Percentiles rank a stretch among this genome's conserved stretches.
Evolutionary conservation across 2,329 filamentous ascomycete species (phyloP).

Genomic region (Phialemonium atrogriseum): DNA sequence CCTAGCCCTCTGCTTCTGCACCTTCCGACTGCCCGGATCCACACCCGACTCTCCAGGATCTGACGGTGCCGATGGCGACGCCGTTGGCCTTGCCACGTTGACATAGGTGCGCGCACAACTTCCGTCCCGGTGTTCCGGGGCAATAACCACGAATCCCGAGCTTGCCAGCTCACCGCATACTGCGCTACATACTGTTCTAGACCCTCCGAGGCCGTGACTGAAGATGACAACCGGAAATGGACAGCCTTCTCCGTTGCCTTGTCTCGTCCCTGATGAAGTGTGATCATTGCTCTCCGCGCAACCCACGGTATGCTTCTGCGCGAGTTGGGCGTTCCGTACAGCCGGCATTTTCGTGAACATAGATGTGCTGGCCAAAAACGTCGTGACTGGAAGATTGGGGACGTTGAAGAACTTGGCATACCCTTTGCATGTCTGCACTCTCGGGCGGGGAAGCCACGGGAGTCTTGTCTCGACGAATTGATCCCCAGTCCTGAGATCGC

Average conservation of each 20-base stretch:
- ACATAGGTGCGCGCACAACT: constrained; percentile 53
- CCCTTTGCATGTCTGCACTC: constrained; percentile 46
- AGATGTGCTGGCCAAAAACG: constrained; percentile 46
- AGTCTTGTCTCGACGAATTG: constrained; percentile 26
- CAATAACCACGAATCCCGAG: constrained; percentile 57
- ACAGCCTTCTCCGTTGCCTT: constrained; percentile 7
- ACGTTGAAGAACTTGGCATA: constrained; percentile 55
- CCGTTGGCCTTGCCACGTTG: constrained; percentile 36
- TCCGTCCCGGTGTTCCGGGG: constrained; percentile 58
- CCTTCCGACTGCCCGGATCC: constrained; percentile 7
- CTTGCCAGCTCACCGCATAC: constrained; percentile 59
- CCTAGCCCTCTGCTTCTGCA: constrained; percentile 14
- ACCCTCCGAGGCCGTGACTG: constrained; percentile 58
- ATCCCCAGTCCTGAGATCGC: constrained; percentile 25
- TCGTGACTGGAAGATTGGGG: constrained; percentile 37
- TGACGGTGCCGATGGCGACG: constrained; percentile 7
- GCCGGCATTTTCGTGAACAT: constrained; percentile 60
- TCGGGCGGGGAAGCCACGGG: constrained; percentile 54
- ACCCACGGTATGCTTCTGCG: constrained; percentile 42
- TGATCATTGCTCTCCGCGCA: constrained; percentile 17
- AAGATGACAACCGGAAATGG: constrained; percentile 59
- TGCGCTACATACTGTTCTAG: constrained; percentile 52
- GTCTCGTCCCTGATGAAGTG: constrained; percentile 11
- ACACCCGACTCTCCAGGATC: constrained; percentile 12
- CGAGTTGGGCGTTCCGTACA: constrained; percentile 50